Conservation (phyloP, 768 basidiomycete species). For the Cyathus striatus region DNA sequence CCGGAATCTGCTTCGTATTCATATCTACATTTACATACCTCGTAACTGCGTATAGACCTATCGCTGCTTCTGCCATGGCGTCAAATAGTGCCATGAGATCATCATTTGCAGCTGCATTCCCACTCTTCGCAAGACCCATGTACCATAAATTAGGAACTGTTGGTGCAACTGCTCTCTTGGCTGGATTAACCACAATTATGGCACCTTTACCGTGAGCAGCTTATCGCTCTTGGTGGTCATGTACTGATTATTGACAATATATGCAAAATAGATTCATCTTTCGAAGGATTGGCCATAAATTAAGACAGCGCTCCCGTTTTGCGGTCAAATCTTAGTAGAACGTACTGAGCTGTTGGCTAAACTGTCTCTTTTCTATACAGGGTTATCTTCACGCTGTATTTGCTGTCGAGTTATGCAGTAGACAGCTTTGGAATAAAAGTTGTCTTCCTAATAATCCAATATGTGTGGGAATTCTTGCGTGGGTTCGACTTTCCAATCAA, state of each 20-base stretch:
- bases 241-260: neutral
- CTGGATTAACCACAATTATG: constrained; percentile 56
- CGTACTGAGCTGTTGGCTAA: too few species aligned
- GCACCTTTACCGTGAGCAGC: constrained; percentile 54
- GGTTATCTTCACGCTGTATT: too few species aligned
- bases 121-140: constrained; percentile 60
- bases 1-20: constrained; percentile 63
- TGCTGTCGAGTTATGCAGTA: too few species aligned
- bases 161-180: constrained; percentile 68
- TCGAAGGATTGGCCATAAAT: constrained; percentile 15
- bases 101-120: constrained; percentile 57
- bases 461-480: too few species aligned
- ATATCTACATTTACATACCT: constrained; percentile 69
- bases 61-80: constrained; percentile 65
- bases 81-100: constrained; percentile 61
- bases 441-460: too few species aligned
- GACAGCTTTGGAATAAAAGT: too few species aligned
- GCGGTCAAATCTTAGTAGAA: too few species aligned
- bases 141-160: constrained; percentile 66
- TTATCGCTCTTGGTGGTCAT: neutral
- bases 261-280: constrained; percentile 16
- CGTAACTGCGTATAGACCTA: constrained; percentile 62
- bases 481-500: too few species aligned
- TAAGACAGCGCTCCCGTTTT: constrained; percentile 16
- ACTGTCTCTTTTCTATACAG: too few species aligned